A percentile compares a stretch with the other conserved stretches of the same genome.
Evolutionary conservation across 2,329 filamentous ascomycete species (phyloP).

Genomic region (Epicoccum nigrum): DNA sequence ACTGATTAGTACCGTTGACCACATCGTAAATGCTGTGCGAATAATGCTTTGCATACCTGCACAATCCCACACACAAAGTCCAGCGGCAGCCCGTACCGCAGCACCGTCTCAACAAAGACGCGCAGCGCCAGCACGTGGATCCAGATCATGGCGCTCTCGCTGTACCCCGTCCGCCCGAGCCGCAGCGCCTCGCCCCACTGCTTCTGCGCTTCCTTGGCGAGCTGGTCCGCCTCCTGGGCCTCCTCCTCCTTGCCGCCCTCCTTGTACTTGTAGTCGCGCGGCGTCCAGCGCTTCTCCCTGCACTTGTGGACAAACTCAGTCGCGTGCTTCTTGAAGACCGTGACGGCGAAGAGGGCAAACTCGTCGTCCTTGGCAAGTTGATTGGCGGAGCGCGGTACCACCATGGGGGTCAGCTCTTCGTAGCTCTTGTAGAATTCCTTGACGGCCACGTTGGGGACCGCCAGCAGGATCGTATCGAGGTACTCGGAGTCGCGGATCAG

Average conservation of each 20-base stretch:
- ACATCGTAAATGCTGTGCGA: too few species aligned
- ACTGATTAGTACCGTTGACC: too few species aligned
- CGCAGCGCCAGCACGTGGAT: slow-evolving; percentile 87
- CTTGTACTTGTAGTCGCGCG: slow-evolving; percentile 90
- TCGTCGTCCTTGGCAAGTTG: slow-evolving; percentile 87
- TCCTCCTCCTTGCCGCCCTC: slow-evolving; percentile 91
- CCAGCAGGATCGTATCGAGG: slow-evolving; percentile 92
- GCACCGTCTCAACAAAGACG: slow-evolving; percentile 97
- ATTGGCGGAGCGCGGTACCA: slow-evolving; percentile 85
- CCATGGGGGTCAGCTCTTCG: slow-evolving; percentile 87
- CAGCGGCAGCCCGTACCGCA: slow-evolving; percentile 90
- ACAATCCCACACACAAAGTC: slow-evolving; percentile 86
- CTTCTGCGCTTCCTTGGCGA: slow-evolving; percentile 85
- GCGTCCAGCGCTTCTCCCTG: slow-evolving; percentile 91
- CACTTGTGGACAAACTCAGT: slow-evolving; percentile 90
- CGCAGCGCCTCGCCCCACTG: slow-evolving; percentile 90
- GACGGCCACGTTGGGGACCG: slow-evolving; percentile 77
- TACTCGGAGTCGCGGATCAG: slow-evolving; percentile 91
- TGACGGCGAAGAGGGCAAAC: slow-evolving; percentile 85
- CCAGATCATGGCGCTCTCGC: slow-evolving; percentile 95
- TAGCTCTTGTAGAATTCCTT: slow-evolving; percentile 92
- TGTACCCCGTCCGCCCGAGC: slow-evolving; percentile 89
- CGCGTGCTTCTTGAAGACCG: slow-evolving; percentile 90
- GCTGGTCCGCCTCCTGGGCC: slow-evolving; percentile 80
- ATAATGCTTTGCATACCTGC: slow-evolving; percentile 75